A percentile compares a stretch with the other conserved stretches of the same genome.
These are phyloP conservation scores for Mycosphaerella sp. DNA, from an alignment of 2,329 filamentous ascomycete genomes.

Conservation along the genomic window DNA sequence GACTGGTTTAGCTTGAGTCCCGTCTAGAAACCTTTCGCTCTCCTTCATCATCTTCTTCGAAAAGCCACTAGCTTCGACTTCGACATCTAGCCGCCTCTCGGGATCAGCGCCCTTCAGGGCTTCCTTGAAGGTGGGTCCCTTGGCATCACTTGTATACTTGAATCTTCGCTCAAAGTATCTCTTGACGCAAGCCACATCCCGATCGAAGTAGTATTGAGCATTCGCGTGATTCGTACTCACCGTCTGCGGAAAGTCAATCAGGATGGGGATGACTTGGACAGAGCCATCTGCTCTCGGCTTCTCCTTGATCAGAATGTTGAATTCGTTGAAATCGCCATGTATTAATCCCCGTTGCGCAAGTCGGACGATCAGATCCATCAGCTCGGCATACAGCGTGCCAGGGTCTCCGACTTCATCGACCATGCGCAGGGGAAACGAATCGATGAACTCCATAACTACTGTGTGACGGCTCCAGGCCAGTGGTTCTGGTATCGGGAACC, in stretches of 20 bases:
- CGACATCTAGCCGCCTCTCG: conserved; percentile 70
- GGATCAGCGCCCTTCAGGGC: conserved; percentile 67
- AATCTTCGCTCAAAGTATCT: conserved; percentile 87
- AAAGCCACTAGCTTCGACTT: conserved; percentile 88
- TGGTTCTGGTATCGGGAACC: conserved; percentile 83
- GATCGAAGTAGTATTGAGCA: conserved; percentile 95
- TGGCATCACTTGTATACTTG: conserved; percentile 73
- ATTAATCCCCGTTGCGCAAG: conserved; percentile 84
- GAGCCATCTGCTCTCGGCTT: conserved; percentile 19
- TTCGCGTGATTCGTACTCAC: conserved; percentile 90
- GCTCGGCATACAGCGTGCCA: conserved; percentile 77
- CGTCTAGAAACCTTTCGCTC: conserved; percentile 81
- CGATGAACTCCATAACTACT: conserved; percentile 89
- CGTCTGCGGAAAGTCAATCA: conserved; percentile 99
- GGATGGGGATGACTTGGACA: conserved; percentile 63
- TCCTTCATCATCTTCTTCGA: conserved; percentile 97
- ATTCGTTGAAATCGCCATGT: conserved; percentile 98
- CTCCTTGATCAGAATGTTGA: conserved; percentile 94
- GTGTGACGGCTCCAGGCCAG: conserved; percentile 88
- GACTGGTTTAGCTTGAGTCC: conserved; percentile 45
- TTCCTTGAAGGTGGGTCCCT: conserved; percentile 79
- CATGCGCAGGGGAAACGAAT: conserved; percentile 86
- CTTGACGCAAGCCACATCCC: conserved; percentile 93
- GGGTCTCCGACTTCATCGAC: conserved; percentile 79
- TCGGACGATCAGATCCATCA: conserved; percentile 78